Conservation (phyloP, 1,139 yeast genomes). For the Blastobotrys elegans region DNA sequence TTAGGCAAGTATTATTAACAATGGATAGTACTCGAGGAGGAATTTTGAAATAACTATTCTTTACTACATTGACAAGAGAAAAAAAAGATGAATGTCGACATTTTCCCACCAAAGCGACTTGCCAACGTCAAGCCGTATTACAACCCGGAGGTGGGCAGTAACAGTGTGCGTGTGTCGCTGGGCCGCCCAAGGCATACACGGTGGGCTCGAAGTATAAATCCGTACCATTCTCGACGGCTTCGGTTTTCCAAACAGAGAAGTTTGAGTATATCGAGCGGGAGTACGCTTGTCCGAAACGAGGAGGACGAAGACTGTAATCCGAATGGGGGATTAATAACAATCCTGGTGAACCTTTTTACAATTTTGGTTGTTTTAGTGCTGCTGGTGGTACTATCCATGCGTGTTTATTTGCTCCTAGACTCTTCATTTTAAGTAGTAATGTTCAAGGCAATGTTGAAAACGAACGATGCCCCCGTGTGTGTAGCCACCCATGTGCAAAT, state of each 20-base stretch:
- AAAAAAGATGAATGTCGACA: too few species aligned
- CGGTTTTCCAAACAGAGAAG: neutral
- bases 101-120: neutral
- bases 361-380: neutral
- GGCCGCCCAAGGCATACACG: neutral
- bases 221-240: neutral
- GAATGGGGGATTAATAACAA: neutral
- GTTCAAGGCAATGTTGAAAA: neutral
- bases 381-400: neutral
- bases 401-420: neutral
- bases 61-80: too few species aligned
- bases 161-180: neutral
- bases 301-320: neutral
- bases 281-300: neutral
- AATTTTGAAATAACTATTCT: too few species aligned
- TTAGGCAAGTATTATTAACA: too few species aligned
- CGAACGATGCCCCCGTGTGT: neutral
- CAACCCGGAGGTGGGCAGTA: neutral
- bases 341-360: neutral
- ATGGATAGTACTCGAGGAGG: too few species aligned
- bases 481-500: neutral
- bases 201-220: neutral
- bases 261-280: neutral
- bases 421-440: neutral
- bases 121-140: neutral